phyloP scores from a whole-genome alignment of 805 yeast genomes.

The Hanseniaspora taiwanica region DNA sequence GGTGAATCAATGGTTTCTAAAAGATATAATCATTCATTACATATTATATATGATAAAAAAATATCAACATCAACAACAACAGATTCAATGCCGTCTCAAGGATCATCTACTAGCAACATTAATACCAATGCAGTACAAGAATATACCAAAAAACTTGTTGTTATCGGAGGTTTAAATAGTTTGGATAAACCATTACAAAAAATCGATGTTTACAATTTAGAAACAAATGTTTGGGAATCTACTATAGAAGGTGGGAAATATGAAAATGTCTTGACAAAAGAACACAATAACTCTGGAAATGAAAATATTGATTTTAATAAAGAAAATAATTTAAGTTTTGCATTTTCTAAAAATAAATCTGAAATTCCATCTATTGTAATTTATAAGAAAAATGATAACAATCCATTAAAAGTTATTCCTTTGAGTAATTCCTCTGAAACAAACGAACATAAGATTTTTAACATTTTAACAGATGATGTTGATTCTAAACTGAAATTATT shows the following conservation, averaged over 20 bases:
- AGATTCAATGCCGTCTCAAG: background rate
- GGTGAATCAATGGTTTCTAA: constrained; percentile 23
- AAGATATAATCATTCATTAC: constrained; percentile 42
- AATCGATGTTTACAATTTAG: constrained; percentile 21
- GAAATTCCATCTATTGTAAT: constrained; percentile 7
- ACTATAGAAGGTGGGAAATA: no score
- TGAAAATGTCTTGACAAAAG: constrained; percentile 5
- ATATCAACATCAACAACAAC: constrained; percentile 21
- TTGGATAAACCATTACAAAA: constrained; percentile 18
- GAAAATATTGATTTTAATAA: constrained; percentile 9
- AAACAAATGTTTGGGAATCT: constrained; percentile 20
- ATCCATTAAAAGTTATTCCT: constrained; percentile 25
- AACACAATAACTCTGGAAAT: constrained; percentile 13
- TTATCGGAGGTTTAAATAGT: constrained; percentile 23
- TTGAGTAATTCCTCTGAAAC: constrained; percentile 8
- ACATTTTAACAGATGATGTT: constrained; percentile 12
- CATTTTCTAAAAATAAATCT: constrained; percentile 6
- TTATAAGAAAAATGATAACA: constrained; percentile 5
- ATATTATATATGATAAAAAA: constrained; percentile 17
- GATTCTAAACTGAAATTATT: constrained; percentile 12
- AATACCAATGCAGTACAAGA: constrained; percentile 22
- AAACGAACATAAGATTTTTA: constrained; percentile 19
- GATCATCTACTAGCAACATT: constrained; percentile 35
- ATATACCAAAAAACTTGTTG: constrained; percentile 20
- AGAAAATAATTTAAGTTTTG: constrained; percentile 18